Evolutionary conservation across 2,329 filamentous ascomycete species (phyloP), one percentile per base, ranked within the genome.

Genomic region (Epicoccum sorghinum): DNA sequence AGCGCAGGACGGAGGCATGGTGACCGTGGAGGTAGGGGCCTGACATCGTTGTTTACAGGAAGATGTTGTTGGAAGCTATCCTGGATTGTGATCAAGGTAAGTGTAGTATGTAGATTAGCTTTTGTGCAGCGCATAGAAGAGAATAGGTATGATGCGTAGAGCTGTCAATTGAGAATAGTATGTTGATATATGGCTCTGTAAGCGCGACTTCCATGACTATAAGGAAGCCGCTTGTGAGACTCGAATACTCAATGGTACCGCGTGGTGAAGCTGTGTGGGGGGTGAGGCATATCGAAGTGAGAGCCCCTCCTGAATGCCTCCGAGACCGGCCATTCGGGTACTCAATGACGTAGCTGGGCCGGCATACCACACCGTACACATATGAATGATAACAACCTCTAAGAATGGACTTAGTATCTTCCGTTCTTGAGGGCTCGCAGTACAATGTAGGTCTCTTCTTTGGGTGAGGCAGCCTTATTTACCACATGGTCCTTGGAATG

Each of bases 21-120:
- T 79, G 75, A 52, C 77, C 76, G 45, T 78, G 77, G 23, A 77
- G 53, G 54, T 80, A 80, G 23, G 62, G 59, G 37, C 53, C 55
- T 6, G 62, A 62, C 54, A 57, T 57, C 4, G 9, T 22, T 29
- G 13, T 9, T 18, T 18, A 18, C 18, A 18, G 18, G 18, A 18
- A 18, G 18, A 38, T n/a, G 1, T 12, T 7, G 8, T 18, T 1
- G 22, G 27, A 27, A 25, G 39, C 4, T 24, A 6, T 18, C 6
- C 22, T 6, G 39, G 22, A n/a, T 25, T 43, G 29, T 14, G 40
- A 8, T 40, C n/a, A 9, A 39, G n/a, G 0, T n/a, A 14, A 27
- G 9, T 10, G 3, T 13, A 36, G 36, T 8, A 9, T 9, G 18
- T 6, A 29, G 2, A 9, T 29, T 29, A 3, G 9, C 6, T 29